These are phyloP conservation scores for Cryptococcus hybrid DNA, from an alignment of 1,284 basidiomycete genomes.

Conservation along the genomic window DNA sequence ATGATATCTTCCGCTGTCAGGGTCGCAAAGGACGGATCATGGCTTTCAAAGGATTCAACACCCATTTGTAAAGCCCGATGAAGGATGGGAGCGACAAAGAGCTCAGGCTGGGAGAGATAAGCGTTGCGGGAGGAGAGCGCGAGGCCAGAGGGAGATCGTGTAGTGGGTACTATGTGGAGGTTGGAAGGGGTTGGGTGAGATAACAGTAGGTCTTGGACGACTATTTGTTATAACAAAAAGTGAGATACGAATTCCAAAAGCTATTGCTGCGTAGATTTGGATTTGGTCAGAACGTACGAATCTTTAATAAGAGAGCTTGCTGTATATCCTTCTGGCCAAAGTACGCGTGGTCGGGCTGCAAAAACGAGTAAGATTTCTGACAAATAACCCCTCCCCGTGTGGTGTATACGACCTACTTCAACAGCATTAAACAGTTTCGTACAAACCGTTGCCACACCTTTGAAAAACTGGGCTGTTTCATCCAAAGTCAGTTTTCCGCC, in stretches of 20 bases:
- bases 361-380: too few relatives aligned
- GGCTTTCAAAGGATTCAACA: neutral
- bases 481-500: too few relatives aligned
- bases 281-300: conserved; percentile 48
- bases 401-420: conserved; percentile 49
- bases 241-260: too few relatives aligned
- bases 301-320: conserved; percentile 82
- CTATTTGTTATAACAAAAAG: conserved; percentile 15
- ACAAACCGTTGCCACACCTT: conserved; percentile 93
- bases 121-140: conserved; percentile 90
- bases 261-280: too few relatives aligned
- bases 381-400: too few relatives aligned
- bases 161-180: conserved; percentile 80
- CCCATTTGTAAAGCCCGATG: conserved; percentile 66
- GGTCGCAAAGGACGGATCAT: neutral
- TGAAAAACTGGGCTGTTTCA: conserved; percentile 81
- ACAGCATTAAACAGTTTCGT: conserved; percentile 93
- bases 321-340: conserved; percentile 99
- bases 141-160: conserved; percentile 61
- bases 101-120: conserved; percentile 70
- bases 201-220: conserved; percentile 78
- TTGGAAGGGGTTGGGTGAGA: conserved; percentile 67
- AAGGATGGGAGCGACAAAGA: conserved; percentile 67
- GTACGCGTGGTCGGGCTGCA: conserved; percentile 82
- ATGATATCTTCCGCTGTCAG: conserved; percentile 59